Base-by-base conservation (phyloP, 768 basidiomycete species). In the Ephemerocybe angulata region DNA sequence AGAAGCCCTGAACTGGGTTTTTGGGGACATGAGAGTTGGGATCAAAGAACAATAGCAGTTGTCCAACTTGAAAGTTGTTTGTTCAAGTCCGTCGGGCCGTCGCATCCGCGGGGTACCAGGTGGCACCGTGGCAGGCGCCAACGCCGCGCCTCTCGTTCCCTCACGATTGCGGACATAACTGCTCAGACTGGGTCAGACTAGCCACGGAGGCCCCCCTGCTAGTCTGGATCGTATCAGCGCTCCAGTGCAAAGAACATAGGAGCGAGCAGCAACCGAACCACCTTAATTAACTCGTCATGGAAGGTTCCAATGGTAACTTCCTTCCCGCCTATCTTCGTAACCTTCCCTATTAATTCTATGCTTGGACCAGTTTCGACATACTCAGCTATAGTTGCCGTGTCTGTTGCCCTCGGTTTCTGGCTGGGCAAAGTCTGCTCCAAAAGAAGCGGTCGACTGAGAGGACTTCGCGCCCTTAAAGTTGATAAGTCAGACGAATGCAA, bases 401-500 rank as follows among this genome's bases (percentile, higher is more conserved):
- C 54, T 13, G 19, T 55, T 13, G 25, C 54, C n/a, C 22, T 50
- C 13, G 54, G 54, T 3, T 55, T 55, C 31, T 50, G 29, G 30
- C 21, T 37, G 13, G 48, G 30, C 43, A 46, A 27, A 17, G 43
- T 24, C 21, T 3, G 11, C 8, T 11, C 43, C 13, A 46, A 22
- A 17, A 8, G 4, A 11, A 21, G 8, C 38, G 38, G 12, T n/a
- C 13, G 13, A 37, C 1, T 37, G 35, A 37, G n/a, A 40, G 13
- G 6, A 10, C 38, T 17, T 17, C 38, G n/a, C 25, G 28, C 24
- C 4, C 46, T 17, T 8, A 28, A 17, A 28, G 28, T 4, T 15
- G 15, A 27, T 31, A 70, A 70, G 19, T 55, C 62, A 13, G 85
- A 86, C 50, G 78, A 81, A 53, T 84, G 79, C 69, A 87, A 86